Evolutionary conservation across 2,329 filamentous ascomycete species (phyloP).

Genomic region (Penicillium sp.): DNA sequence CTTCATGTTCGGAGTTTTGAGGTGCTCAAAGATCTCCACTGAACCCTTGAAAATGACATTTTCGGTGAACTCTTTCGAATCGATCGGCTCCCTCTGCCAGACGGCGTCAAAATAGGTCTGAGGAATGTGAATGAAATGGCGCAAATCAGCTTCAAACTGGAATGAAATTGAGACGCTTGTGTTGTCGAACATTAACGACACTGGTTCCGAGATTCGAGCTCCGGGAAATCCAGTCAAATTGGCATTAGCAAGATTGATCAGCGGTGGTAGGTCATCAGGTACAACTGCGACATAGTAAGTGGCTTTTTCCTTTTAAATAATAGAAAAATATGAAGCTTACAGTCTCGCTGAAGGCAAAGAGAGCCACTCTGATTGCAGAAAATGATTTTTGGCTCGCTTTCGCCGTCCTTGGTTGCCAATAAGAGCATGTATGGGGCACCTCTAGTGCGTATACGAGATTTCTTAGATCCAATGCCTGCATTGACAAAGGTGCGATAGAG

Average conservation of each 20-base stretch:
- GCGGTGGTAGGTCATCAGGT: slow-evolving; percentile 21
- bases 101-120: slow-evolving; percentile 34
- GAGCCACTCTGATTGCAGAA: slow-evolving; percentile 35
- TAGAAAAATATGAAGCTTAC: slow-evolving; percentile 14
- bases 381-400: slow-evolving; percentile 34
- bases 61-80: slow-evolving; percentile 30
- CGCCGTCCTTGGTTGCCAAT: slow-evolving; percentile 29
- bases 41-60: slow-evolving; percentile 30
- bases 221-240: slow-evolving; percentile 16
- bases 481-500: slow-evolving; percentile 34
- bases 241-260: slow-evolving; percentile 21
- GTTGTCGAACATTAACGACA: slow-evolving; percentile 27
- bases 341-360: slow-evolving; percentile 30
- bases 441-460: slow-evolving; percentile 30
- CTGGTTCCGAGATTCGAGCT: slow-evolving; percentile 23
- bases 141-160: slow-evolving; percentile 27
- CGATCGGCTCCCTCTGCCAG: slow-evolving; percentile 30
- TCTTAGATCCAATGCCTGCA: slow-evolving; percentile 32
- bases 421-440: slow-evolving; percentile 35
- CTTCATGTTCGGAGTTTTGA: slow-evolving; percentile 32
- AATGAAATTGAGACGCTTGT: slow-evolving; percentile 30
- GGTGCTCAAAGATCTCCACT: slow-evolving; percentile 30
- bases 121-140: slow-evolving; percentile 32
- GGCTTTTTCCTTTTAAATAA: accelerated
- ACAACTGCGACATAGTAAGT: slow-evolving; percentile 15